phyloP scores from a whole-genome alignment of 116 monocot genomes.

The Iris pallida region DNA sequence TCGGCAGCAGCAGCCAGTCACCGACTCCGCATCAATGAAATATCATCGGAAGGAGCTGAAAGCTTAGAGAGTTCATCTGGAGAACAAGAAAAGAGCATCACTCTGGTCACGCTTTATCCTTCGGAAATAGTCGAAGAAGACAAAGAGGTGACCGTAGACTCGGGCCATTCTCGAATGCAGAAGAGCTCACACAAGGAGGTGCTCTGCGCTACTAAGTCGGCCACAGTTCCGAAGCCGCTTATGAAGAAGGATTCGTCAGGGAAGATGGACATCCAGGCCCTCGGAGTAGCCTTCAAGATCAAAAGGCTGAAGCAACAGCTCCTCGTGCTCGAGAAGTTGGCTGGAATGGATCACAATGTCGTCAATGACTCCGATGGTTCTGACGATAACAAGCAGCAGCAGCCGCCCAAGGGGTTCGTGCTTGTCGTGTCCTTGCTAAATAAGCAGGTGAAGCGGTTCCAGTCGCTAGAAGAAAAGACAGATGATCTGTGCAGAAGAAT shows the following conservation, averaged over 20 bases:
- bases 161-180: background rate
- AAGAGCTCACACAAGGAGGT: conserved; percentile 6
- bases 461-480: conserved; percentile 76
- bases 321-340: conserved; percentile 53
- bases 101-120: background rate
- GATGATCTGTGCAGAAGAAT: conserved; percentile 66
- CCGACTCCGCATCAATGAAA: conserved; percentile 4
- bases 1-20: background rate
- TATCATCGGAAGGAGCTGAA: conserved; percentile 5
- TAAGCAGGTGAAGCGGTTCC: conserved; percentile 83
- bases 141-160: conserved; percentile 45
- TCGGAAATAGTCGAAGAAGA: conserved; percentile 45
- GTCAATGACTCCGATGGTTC: conserved; percentile 14
- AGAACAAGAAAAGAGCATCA: background rate
- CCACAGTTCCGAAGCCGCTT: background rate
- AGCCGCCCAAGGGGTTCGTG: conserved; percentile 39
- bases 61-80: conserved; percentile 4
- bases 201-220: background rate
- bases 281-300: conserved; percentile 89
- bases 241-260: conserved; percentile 20
- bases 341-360: conserved; percentile 38
- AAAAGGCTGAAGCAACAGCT: conserved; percentile 84
- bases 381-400: conserved; percentile 23
- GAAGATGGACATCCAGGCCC: conserved; percentile 82
- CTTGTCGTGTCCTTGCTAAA: conserved; percentile 45